Conservation (phyloP, 2,329 filamentous ascomycete genomes). For the Parastagonospora nodorum region DNA sequence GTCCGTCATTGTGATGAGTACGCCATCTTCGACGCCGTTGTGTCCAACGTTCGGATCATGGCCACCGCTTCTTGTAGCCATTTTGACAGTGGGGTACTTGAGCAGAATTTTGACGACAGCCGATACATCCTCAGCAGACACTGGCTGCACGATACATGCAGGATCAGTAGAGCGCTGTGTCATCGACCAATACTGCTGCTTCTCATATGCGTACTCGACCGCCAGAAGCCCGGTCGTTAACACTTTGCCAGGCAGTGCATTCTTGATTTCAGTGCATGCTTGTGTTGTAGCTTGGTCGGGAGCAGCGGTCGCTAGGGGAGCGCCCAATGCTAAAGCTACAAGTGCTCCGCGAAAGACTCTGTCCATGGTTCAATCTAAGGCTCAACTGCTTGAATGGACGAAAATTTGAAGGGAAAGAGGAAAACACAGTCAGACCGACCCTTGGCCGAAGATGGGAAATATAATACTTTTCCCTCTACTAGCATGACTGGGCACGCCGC, state of each 20-base stretch:
- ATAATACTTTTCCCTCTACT: not conserved
- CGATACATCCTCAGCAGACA: constrained; percentile 28
- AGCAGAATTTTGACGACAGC: constrained; percentile 29
- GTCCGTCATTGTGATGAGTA: constrained; percentile 45
- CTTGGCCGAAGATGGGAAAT: no score
- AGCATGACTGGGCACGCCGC: not conserved
- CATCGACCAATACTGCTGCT: constrained; percentile 27
- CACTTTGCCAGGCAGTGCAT: constrained; percentile 24
- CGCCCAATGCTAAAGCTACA: constrained; percentile 11
- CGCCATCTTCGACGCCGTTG: constrained; percentile 43
- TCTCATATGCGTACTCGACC: constrained; percentile 22
- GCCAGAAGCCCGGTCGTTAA: constrained; percentile 21
- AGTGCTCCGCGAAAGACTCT: constrained; percentile 2
- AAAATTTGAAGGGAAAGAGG: not conserved
- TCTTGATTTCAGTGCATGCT: constrained; percentile 24
- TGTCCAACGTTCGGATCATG: constrained; percentile 47
- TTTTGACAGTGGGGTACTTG: constrained; percentile 24
- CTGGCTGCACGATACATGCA: constrained; percentile 32
- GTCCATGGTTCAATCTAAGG: constrained; percentile 4
- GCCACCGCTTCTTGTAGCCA: constrained; percentile 37
- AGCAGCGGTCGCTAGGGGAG: constrained; percentile 6
- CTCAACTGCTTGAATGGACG: not conserved
- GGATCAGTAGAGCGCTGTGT: constrained; percentile 23
- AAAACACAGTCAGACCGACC: no score
- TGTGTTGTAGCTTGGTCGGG: constrained; percentile 21